Conservation (phyloP, 2,329 filamentous ascomycete species). For the Stachybotrys chartarum region DNA sequence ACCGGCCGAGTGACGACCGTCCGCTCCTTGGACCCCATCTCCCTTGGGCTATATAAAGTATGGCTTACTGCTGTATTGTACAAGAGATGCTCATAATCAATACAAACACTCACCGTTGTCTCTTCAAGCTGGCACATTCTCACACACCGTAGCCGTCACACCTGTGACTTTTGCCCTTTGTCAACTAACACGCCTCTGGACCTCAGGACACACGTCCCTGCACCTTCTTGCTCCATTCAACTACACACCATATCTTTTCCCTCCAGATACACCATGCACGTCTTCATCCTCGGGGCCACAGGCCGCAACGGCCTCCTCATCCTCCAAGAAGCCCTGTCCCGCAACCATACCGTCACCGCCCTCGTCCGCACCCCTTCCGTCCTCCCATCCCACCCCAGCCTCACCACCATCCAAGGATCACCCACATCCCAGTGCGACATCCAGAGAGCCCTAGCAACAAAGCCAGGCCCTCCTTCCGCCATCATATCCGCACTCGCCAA, state of each 20-base stretch:
- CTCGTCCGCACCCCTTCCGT: conserved; percentile 33
- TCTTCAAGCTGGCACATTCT: no score
- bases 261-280: conserved; percentile 24
- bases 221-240: no score
- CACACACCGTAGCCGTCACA: no score
- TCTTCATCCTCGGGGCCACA: conserved; percentile 39
- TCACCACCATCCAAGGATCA: conserved; percentile 31
- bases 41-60: no score
- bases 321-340: conserved; percentile 28
- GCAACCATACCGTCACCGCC: conserved; percentile 35
- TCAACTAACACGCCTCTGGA: no score
- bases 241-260: no score
- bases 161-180: no score
- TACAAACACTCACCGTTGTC: no score
- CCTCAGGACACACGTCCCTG: no score
- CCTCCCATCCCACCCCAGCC: conserved; percentile 18
- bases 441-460: conserved; percentile 21
- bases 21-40: not conserved
- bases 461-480: conserved; percentile 17
- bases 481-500: conserved; percentile 43
- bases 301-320: conserved; percentile 39
- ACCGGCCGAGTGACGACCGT: conserved; percentile 14
- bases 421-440: conserved; percentile 29
- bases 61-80: not conserved
- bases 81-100: no score